Evolutionary conservation across 2,329 filamentous ascomycete genomes (phyloP).

Genomic region (Cladophialophora bantiana): DNA sequence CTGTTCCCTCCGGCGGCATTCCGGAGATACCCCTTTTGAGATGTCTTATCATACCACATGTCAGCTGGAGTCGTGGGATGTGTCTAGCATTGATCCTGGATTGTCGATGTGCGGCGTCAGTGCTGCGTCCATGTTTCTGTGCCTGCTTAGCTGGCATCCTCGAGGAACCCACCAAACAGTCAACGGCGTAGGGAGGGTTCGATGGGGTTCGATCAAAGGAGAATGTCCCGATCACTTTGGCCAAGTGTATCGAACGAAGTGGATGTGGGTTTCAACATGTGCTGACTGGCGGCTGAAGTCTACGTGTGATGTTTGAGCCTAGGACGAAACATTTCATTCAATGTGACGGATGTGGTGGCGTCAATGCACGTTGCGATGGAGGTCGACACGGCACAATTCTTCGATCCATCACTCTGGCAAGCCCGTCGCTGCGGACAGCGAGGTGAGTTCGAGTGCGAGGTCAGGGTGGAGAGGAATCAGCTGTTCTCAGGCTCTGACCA

Average conservation of each 20-base stretch:
- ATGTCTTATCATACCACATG: constrained; percentile 12
- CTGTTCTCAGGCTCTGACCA: background rate
- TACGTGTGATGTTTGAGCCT: background rate
- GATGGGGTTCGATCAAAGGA: background rate
- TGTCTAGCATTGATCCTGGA: background rate
- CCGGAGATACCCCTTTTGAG: constrained; percentile 1
- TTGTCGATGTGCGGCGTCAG: background rate
- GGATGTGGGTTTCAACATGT: background rate
- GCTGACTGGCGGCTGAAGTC: background rate
- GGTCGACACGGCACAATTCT: background rate
- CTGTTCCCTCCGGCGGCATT: constrained; percentile 9
- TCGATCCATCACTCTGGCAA: background rate
- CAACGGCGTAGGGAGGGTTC: background rate
- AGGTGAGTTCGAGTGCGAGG: background rate
- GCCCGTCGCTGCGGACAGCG: background rate
- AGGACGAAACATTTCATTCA: background rate
- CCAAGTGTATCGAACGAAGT: background rate
- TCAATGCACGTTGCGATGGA: background rate
- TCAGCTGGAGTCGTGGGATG: constrained; percentile 2
- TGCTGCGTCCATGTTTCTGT: background rate
- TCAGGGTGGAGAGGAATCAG: background rate
- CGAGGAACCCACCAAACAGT: background rate
- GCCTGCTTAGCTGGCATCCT: background rate
- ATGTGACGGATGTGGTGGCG: background rate
- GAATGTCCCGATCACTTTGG: background rate